Evolutionary conservation across 768 basidiomycete species (phyloP).

Genomic region (Pleurotus ostreatus): DNA sequence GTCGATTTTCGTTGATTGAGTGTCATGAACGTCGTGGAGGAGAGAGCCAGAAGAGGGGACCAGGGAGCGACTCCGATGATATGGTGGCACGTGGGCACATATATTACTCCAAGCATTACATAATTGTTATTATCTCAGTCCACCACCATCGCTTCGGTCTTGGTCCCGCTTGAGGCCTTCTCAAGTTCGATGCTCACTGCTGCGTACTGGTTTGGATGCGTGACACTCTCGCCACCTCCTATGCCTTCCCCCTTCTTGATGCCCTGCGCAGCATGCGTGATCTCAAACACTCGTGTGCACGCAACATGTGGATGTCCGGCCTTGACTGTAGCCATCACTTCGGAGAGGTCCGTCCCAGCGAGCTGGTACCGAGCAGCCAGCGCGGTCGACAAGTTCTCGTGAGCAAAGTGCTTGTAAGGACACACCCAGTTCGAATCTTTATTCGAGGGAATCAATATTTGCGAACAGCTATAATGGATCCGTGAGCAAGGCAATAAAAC

Average conservation of each 20-base stretch:
- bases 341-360: constrained; percentile 70
- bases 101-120: too few relatives aligned
- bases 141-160: constrained; percentile 42
- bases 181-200: constrained; percentile 69
- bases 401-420: constrained; percentile 86
- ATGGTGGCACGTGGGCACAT: constrained; percentile 1
- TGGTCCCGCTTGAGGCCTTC: constrained; percentile 30
- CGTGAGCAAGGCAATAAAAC: too few relatives aligned
- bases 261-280: constrained; percentile 70
- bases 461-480: constrained; percentile 65
- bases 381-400: constrained; percentile 77
- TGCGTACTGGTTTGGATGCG: constrained; percentile 91
- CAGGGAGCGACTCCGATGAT: constrained; percentile 2
- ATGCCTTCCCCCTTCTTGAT: constrained; percentile 89
- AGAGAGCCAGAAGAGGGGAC: constrained; percentile 8
- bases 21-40: constrained; percentile 13
- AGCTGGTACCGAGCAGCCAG: constrained; percentile 65
- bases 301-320: constrained; percentile 87
- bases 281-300: constrained; percentile 95
- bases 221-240: constrained; percentile 81
- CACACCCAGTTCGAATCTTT: constrained; percentile 62
- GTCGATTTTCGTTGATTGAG: constrained; percentile 52
- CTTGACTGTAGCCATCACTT: constrained; percentile 79
- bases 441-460: constrained; percentile 57
- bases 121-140: constrained; percentile 14